A percentile compares a stretch with the other conserved stretches of the same genome.
These are phyloP conservation scores for Carex kokanica DNA, from an alignment of 176 grass and related monocot species.

Conservation along the genomic window DNA sequence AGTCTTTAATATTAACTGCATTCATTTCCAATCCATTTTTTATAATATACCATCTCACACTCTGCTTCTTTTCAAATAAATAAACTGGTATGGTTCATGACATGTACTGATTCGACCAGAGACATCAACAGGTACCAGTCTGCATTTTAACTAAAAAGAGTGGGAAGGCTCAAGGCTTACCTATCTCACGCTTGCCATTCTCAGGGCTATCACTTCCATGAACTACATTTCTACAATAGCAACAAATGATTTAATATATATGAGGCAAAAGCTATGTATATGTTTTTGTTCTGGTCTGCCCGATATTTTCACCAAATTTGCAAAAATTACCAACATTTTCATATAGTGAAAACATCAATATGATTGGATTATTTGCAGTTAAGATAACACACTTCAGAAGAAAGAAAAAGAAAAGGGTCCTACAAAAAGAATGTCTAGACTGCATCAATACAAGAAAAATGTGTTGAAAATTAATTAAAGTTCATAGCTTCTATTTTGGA, in stretches of 20 bases:
- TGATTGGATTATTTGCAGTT: background rate
- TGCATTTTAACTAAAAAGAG: background rate
- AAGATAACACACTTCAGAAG: background rate
- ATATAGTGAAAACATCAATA: background rate
- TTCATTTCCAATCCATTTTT: background rate
- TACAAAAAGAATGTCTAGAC: background rate
- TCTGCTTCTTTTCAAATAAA: background rate
- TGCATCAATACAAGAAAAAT: background rate
- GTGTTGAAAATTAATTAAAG: background rate
- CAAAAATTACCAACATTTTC: background rate
- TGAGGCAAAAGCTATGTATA: background rate
- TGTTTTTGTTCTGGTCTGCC: background rate
- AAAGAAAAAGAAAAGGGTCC: background rate
- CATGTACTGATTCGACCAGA: background rate
- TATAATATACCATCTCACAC: background rate
- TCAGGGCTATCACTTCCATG: constrained; percentile 97
- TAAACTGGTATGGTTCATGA: constrained; percentile 21
- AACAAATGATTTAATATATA: background rate
- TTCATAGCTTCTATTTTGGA: background rate
- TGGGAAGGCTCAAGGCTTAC: constrained; percentile 31
- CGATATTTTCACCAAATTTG: background rate
- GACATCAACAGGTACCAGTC: background rate
- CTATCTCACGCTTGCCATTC: constrained; percentile 76
- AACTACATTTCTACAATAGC: constrained; percentile 75
- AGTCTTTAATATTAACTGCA: background rate